Evolutionary conservation across 768 basidiomycete genomes (phyloP), one percentile per base, ranked within the genome.

Genomic region (Royoungia palumana): DNA sequence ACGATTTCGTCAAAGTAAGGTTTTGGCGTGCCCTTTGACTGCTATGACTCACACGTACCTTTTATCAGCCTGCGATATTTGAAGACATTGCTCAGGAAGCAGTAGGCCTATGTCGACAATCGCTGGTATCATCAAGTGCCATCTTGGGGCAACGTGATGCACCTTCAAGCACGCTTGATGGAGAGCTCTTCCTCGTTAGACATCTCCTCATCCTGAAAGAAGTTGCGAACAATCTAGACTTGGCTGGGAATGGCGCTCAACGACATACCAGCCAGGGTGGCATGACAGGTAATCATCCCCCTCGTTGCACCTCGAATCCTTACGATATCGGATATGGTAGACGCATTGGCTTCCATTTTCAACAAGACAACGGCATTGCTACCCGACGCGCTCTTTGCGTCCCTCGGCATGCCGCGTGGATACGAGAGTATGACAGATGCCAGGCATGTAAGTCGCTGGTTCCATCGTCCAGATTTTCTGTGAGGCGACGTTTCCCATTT

Each of bases 51-150:
- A 54, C 50, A 6, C 42, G 41, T 16, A n/a, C n/a, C n/a, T n/a
- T n/a, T 42, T 24, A 24, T 35, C 50, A 98, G 94, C 85, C 89
- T n/a, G 86, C 83, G 1, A 94, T 97, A 49, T 99, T 96, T 50
- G 89, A 94, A 58, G 96, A 99, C 65, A 89, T 98, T 35, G 94
- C 95, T 0, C 90, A 94, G 69, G 94, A 97, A 70, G 91, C 94
- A 0, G 77, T 96, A 27, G 75, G 78, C 12, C 72, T 92, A 5
- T 95, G 94, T 64, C 81, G 85, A 30, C 78, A 85, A 50, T 95
- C 94, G 0, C 78, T 98, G 4, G 74, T 87, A 30, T 66, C 77
- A 6, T 92, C 89, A 0, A 77, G 87, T 0, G 78, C 85, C n/a
- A 70, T 75, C 19, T 74, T 97, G 41, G 74, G 78, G 20, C 65